Evolutionary conservation across 202 grass and related monocot species (phyloP), one percentile per base, ranked within the genome.

Genomic region (Zoysia matrella): DNA sequence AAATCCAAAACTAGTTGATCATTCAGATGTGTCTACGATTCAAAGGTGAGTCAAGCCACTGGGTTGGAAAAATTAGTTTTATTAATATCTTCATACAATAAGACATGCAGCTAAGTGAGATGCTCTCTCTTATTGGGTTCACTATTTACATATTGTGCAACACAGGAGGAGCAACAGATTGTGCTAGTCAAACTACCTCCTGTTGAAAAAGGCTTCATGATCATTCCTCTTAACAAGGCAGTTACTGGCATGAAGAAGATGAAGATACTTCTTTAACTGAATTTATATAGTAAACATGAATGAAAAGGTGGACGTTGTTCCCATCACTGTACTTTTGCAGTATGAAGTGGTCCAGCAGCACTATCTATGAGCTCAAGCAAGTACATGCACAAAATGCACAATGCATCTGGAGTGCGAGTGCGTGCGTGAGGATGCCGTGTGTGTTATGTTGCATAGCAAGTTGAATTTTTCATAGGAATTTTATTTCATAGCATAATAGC

Each of bases 401-500:
- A n/a, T n/a, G n/a, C n/a, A n/a, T n/a, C n/a, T n/a, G n/a, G n/a
- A n/a, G n/a, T n/a, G n/a, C n/a, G n/a, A n/a, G n/a, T n/a, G n/a
- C n/a, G n/a, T n/a, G n/a, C n/a, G n/a, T n/a, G n/a, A n/a, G n/a
- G n/a, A n/a, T n/a, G n/a, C n/a, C n/a, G n/a, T n/a, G n/a, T 55
- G 13, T 55, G 12, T 55, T 45, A 18, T 6, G 39, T 65, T 75
- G 10, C 42, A 46, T 0, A 11, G 3, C 39, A 75, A 51, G 53
- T 48, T 3, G 36, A 52, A 11, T 51, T 13, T 2, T 52, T 63
- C 55, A n/a, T n/a, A n/a, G n/a, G n/a, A n/a, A n/a, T n/a, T n/a
- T n/a, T n/a, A n/a, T 14, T 72, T 84, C 3, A 70, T 47, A 4
- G 69, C 8, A 70, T 80, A 69, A 44, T 13, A 6, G 7, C 64